phyloP scores from a whole-genome alignment of 2,329 filamentous ascomycete genomes.

The Xenosphaeropsis pyriputrescens region DNA sequence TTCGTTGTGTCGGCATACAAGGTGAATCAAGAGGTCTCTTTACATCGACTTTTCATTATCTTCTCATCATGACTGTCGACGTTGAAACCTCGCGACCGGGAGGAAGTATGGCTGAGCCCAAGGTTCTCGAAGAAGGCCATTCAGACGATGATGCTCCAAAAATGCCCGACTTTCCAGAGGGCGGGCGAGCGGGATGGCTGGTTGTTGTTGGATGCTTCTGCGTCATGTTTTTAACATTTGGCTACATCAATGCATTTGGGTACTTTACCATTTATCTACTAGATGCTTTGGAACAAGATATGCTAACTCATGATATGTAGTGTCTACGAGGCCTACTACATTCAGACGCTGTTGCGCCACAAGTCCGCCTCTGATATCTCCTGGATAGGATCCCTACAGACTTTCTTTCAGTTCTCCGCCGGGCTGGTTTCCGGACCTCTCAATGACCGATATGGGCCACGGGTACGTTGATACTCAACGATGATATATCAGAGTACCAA shows the following conservation, averaged over 20 bases:
- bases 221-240: conserved; percentile 44
- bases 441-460: conserved; percentile 24
- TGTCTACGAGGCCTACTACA: conserved; percentile 40
- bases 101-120: no score
- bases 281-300: conserved; percentile 35
- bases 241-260: conserved; percentile 47
- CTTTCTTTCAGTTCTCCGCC: conserved; percentile 22
- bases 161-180: conserved; percentile 41
- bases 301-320: conserved; percentile 8
- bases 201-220: conserved; percentile 53
- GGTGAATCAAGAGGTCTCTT: no score
- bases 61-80: no score
- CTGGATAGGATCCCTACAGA: conserved; percentile 23
- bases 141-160: no score
- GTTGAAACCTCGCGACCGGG: no score
- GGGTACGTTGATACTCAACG: conserved; percentile 14
- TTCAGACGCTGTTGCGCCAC: conserved; percentile 25
- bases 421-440: conserved; percentile 24
- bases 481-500: conserved; percentile 9
- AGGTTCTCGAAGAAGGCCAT: no score
- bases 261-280: conserved; percentile 25
- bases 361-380: conserved; percentile 30
- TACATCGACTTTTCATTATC: no score
- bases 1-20: no score
- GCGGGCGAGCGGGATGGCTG: conserved; percentile 46